Conservation (phyloP, 192 early-diverging fungal species). For the Spinellus fusiger region DNA sequence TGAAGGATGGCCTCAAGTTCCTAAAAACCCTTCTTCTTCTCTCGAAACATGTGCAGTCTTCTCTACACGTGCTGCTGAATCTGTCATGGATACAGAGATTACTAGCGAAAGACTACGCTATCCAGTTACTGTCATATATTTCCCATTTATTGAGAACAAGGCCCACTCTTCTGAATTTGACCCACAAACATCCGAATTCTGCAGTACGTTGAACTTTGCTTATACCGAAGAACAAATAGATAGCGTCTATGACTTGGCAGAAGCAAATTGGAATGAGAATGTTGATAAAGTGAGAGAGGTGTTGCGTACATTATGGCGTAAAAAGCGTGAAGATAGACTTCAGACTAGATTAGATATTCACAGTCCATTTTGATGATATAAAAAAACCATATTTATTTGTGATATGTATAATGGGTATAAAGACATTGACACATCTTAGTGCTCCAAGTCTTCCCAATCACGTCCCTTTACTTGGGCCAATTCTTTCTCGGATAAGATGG, state of each 20-base stretch:
- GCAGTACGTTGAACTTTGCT: conserved; percentile 63
- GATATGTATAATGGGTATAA: too few species aligned
- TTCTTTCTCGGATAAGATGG: conserved; percentile 49
- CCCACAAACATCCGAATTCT: conserved; percentile 58
- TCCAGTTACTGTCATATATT: conserved; percentile 50
- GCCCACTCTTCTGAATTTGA: conserved; percentile 47
- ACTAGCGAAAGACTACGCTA: conserved; percentile 13
- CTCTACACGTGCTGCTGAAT: neutral
- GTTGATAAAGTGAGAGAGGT: conserved; percentile 42
- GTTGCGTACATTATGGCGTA: conserved; percentile 37
- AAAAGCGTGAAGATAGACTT: conserved; percentile 30
- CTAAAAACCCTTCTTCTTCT: neutral
- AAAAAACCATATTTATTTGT: too few species aligned
- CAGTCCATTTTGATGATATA: neutral
- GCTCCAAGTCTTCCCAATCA: conserved; percentile 70
- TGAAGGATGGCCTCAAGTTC: conserved; percentile 44
- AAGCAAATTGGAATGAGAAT: conserved; percentile 50
- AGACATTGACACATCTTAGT: conserved; percentile 23
- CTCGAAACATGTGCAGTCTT: conserved; percentile 12
- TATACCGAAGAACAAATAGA: conserved; percentile 62
- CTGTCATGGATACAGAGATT: neutral
- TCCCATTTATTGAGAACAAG: conserved; percentile 60
- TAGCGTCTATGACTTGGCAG: conserved; percentile 49
- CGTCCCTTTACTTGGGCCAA: conserved; percentile 73
- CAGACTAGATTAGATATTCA: neutral